A percentile compares a stretch with the other conserved stretches of the same genome.
Conservation (phyloP, 1,284 basidiomycete genomes). For the Inonotus hispidus region DNA sequence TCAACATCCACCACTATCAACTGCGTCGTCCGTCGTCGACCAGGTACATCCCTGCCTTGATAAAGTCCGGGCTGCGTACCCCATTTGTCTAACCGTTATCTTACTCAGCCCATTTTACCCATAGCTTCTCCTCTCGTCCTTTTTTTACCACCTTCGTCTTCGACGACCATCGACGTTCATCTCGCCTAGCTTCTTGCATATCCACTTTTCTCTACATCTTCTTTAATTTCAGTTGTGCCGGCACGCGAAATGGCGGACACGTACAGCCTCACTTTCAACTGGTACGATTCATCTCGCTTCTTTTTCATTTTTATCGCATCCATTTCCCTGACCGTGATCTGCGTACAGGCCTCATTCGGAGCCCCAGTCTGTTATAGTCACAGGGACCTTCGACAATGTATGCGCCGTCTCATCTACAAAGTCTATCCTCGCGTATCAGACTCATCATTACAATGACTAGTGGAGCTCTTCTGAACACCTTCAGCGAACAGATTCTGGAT, state of each 20-base stretch:
- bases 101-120: background rate
- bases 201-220: background rate
- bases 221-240: background rate
- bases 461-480: constrained; percentile 62
- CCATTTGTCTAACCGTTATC: background rate
- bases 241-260: constrained; percentile 17
- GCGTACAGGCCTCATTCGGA: constrained; percentile 48
- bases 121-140: background rate
- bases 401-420: constrained; percentile 24
- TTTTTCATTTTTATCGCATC: background rate
- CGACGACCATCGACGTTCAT: background rate
- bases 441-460: constrained; percentile 31
- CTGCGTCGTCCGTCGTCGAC: constrained; percentile 1
- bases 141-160: constrained; percentile 1
- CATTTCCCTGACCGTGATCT: background rate
- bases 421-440: constrained; percentile 9
- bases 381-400: constrained; percentile 75
- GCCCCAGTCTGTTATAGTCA: constrained; percentile 59
- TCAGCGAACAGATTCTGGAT: constrained; percentile 46
- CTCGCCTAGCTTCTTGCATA: background rate
- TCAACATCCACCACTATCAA: background rate
- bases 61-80: background rate
- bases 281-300: constrained; percentile 13
- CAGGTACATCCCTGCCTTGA: background rate
- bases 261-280: constrained; percentile 19